These are phyloP conservation scores for Craterostigma plantagineum DNA, from an alignment of 257 asterid genomes.

Conservation along the genomic window DNA sequence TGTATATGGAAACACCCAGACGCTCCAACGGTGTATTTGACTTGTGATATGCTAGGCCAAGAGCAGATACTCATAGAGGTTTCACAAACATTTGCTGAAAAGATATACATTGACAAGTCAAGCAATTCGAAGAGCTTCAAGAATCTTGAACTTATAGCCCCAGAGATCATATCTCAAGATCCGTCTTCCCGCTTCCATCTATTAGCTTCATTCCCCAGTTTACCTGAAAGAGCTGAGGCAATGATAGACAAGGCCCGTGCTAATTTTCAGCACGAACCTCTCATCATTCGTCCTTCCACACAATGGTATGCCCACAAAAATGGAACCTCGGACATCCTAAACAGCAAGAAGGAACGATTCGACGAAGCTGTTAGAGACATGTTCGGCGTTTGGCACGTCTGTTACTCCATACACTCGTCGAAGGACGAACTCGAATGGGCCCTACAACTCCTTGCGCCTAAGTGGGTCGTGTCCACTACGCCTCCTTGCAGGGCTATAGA, in stretches of 20 bases:
- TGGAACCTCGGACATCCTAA: slow-evolving; percentile 28
- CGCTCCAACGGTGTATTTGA: slow-evolving; percentile 51
- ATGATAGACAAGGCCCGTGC: slow-evolving; percentile 55
- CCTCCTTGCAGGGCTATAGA: slow-evolving; percentile 82
- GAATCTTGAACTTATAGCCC: slow-evolving; percentile 39
- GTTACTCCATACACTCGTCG: slow-evolving; percentile 87
- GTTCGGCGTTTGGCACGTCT: slow-evolving; percentile 82
- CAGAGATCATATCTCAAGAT: slow-evolving; percentile 60
- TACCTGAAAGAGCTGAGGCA: slow-evolving; percentile 73
- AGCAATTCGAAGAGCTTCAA: slow-evolving; percentile 35
- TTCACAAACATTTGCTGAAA: slow-evolving; percentile 56
- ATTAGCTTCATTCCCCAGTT: slow-evolving; percentile 58
- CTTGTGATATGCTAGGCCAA: slow-evolving; percentile 88
- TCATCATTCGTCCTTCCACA: slow-evolving; percentile 68
- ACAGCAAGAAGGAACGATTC: slow-evolving; percentile 24
- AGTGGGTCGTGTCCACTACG: slow-evolving; percentile 81
- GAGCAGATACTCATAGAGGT: slow-evolving; percentile 57
- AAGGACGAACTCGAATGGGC: slow-evolving; percentile 90
- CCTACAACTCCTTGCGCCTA: slow-evolving; percentile 77
- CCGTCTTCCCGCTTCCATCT: slow-evolving; percentile 66
- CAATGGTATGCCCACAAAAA: slow-evolving; percentile 76
- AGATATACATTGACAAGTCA: slow-evolving; percentile 51
- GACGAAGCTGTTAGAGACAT: slow-evolving; percentile 66
- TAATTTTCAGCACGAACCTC: slow-evolving; percentile 53
- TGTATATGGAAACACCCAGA: slow-evolving; percentile 85